These are phyloP conservation scores for Cinnamomum micranthum DNA, from an alignment of 164 flowering plant species.

Conservation along the genomic window DNA sequence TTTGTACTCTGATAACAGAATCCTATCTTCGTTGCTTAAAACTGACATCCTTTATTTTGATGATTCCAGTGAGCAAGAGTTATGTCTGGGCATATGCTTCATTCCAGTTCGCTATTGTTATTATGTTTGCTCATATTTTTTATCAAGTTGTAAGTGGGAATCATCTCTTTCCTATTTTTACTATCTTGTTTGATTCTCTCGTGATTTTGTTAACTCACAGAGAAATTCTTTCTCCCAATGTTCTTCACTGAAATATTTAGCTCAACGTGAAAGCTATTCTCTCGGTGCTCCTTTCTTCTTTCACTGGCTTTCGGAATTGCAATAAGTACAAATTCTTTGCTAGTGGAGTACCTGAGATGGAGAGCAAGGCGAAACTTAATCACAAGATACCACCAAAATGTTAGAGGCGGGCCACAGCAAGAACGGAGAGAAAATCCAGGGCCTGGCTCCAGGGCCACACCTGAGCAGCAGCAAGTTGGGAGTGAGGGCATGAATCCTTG, in stretches of 20 bases:
- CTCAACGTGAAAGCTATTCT: conserved; percentile 61
- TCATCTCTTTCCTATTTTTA: not conserved
- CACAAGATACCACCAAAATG: conserved; percentile 29
- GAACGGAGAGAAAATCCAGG: conserved; percentile 19
- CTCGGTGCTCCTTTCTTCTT: conserved; percentile 72
- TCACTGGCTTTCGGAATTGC: conserved; percentile 90
- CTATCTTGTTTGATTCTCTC: not conserved
- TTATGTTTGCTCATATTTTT: conserved; percentile 81
- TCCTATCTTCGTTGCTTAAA: not conserved
- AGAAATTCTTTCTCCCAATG: not conserved
- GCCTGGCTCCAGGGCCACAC: conserved; percentile 4
- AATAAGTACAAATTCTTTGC: conserved; percentile 67
- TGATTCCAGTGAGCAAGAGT: conserved; percentile 63
- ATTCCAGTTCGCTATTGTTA: conserved; percentile 79
- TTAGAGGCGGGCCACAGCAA: conserved; percentile 21
- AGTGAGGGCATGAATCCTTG: conserved; percentile 1
- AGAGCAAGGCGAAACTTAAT: conserved; percentile 31
- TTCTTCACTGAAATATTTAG: conserved; percentile 30
- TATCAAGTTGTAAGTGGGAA: conserved; percentile 57
- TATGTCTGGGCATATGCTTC: conserved; percentile 88
- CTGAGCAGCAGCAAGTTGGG: conserved; percentile 9
- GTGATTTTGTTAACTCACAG: not conserved
- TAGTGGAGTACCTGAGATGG: conserved; percentile 72
- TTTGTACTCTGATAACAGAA: not conserved
- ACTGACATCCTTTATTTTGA: conserved; percentile 2